A percentile compares a stretch with the other conserved stretches of the same genome.
phyloP scores from a whole-genome alignment of 2,329 filamentous ascomycete genomes.

The Fusarium napiforme region DNA sequence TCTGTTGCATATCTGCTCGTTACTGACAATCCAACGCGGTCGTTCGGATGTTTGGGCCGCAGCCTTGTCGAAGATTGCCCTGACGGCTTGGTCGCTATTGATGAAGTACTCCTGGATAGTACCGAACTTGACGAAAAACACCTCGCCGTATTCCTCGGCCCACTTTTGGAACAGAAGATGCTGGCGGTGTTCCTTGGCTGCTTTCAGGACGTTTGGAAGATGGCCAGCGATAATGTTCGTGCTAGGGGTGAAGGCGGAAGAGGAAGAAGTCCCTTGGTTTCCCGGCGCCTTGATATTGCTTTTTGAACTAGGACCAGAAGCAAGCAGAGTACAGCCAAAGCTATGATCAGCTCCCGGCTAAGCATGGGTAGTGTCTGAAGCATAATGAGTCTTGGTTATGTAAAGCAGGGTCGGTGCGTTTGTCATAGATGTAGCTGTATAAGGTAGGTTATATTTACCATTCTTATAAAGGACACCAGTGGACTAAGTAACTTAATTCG shows the following conservation, averaged over 20 bases:
- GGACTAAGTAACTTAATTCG: neutral
- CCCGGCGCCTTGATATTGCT: neutral
- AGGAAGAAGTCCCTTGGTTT: neutral
- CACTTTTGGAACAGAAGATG: neutral
- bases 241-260: neutral
- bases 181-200: neutral
- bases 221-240: neutral
- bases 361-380: neutral
- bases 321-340: neutral
- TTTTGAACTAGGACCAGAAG: neutral
- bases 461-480: neutral
- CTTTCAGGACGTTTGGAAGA: neutral
- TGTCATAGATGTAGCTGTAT: accelerated
- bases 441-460: too few species aligned
- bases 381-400: neutral
- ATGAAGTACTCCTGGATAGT: neutral
- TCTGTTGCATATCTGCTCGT: neutral
- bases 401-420: neutral
- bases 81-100: neutral
- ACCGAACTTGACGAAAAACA: neutral
- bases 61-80: neutral
- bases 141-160: neutral
- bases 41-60: neutral
- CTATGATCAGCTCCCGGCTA: neutral
- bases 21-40: neutral